Percentiles rank a stretch among this genome's conserved stretches.
Conservation (phyloP, 225 moss, liverwort and hornwort species). For the Climacium dendroides region DNA sequence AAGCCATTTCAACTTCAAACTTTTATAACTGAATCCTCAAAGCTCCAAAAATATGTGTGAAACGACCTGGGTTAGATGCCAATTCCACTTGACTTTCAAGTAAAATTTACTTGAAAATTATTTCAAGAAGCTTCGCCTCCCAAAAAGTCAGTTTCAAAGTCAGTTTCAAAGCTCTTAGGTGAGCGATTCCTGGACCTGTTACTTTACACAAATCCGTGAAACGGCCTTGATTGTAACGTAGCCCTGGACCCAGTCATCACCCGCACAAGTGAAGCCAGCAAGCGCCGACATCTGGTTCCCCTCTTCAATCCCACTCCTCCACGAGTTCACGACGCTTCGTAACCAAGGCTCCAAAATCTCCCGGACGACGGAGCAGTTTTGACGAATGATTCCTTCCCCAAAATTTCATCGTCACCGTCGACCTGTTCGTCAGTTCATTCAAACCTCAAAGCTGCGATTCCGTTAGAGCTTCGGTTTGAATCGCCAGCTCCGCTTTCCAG, state of each 20-base stretch:
- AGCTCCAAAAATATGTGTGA: no score
- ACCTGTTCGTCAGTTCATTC: background rate
- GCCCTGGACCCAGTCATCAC: background rate
- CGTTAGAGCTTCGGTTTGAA: background rate
- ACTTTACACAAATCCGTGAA: background rate
- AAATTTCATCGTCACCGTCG: background rate
- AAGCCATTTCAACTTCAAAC: no score
- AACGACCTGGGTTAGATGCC: no score
- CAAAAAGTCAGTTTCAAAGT: no score
- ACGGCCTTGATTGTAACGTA: background rate
- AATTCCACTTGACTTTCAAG: no score
- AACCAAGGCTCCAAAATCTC: background rate
- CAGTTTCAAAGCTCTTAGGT: no score
- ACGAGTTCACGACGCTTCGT: no score
- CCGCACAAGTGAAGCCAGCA: background rate
- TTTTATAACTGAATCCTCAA: no score
- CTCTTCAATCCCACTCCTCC: background rate
- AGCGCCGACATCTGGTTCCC: background rate
- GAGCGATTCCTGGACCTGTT: no score
- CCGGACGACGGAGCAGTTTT: background rate
- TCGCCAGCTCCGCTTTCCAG: background rate
- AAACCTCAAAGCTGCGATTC: background rate
- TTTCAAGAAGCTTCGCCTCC: no score
- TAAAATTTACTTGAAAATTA: no score
- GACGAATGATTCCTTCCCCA: background rate